Base-by-base conservation (phyloP, 2,329 filamentous ascomycete species). In the Periglandula ipomoeae region DNA sequence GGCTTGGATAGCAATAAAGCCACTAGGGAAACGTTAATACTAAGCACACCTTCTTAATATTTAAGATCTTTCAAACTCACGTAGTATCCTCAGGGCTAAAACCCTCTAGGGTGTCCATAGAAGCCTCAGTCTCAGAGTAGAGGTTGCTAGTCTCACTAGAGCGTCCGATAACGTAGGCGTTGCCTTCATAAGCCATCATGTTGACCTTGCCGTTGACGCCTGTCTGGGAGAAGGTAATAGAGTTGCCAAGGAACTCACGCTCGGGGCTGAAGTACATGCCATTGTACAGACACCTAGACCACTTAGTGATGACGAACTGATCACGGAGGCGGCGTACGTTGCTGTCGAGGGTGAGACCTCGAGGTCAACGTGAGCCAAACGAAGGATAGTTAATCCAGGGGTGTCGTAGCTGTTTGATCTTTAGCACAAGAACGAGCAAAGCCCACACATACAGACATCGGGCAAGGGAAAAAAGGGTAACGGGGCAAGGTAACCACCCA, bases 1-100 rank as follows among this genome's bases (percentile, higher is more conserved):
- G 53, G 78, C 78, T 61, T 89, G 75, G 58, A 87, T 81, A 48
- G 74, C 74, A 61, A 89, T 79, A 60, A 81, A 80, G 23, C 73
- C 73, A 57, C 17, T 46, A 24, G 23, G 4, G 8, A 17, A 10
- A 17, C 1, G 6, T 40, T 20, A 40, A 24, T 17, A 26, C 17
- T 20, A 10, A 15, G 17, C 13, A 7, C 19, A 13, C 19, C 7
- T 5, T 17, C 23, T 22, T 17, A 40, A 2, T 7, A 7, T 17
- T 9, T 13, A 17, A n/a, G 11, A 7, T n/a, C 26, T 11, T 10
- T 32, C 30, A 23, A 22, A 46, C 44, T 22, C 19, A 46, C 44
- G 2, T n/a, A n/a, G 70, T 71, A 45, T 72, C 70, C 49, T 59
- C 55, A 41, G 67, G 68, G 46, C 53, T 58, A 61, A 73, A 73